Evolutionary conservation across 148 eudicot genomes (phyloP).

Genomic region (Amaranthus hypochondriacus): DNA sequence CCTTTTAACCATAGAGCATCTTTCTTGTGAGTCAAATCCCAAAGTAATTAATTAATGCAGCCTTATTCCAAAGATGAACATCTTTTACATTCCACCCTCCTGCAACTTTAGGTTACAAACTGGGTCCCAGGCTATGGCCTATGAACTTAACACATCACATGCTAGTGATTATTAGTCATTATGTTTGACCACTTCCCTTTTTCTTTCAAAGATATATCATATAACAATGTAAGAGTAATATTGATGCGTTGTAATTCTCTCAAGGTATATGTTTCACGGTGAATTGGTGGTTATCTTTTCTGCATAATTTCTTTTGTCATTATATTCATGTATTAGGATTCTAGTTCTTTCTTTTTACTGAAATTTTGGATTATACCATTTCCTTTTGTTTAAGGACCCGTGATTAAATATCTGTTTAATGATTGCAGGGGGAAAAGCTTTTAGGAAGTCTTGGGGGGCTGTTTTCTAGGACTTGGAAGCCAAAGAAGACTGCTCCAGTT

Average conservation of each 20-base stretch:
- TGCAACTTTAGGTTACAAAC: too few relatives aligned
- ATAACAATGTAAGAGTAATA: too few relatives aligned
- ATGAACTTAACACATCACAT: background rate
- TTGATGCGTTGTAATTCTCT: too few relatives aligned
- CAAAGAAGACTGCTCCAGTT: constrained; percentile 61
- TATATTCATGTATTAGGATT: background rate
- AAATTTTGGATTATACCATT: background rate
- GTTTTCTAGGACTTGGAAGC: constrained; percentile 96
- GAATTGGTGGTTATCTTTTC: background rate
- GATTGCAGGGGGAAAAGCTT: constrained; percentile 80
- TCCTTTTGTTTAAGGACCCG: background rate
- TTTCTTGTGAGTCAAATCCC: too few relatives aligned
- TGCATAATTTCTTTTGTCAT: background rate
- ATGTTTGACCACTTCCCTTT: too few relatives aligned
- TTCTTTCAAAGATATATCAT: too few relatives aligned
- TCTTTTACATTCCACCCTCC: too few relatives aligned
- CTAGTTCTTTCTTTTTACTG: background rate
- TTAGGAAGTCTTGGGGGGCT: constrained; percentile 95
- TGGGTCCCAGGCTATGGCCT: too few relatives aligned
- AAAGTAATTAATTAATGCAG: too few relatives aligned
- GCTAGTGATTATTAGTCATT: background rate
- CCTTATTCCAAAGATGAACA: too few relatives aligned
- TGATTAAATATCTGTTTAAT: constrained; percentile 14
- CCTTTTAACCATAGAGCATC: too few relatives aligned
- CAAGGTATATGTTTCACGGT: background rate